Conservation (phyloP, 73 alveolate genomes). For the Stentor coeruleus region DNA sequence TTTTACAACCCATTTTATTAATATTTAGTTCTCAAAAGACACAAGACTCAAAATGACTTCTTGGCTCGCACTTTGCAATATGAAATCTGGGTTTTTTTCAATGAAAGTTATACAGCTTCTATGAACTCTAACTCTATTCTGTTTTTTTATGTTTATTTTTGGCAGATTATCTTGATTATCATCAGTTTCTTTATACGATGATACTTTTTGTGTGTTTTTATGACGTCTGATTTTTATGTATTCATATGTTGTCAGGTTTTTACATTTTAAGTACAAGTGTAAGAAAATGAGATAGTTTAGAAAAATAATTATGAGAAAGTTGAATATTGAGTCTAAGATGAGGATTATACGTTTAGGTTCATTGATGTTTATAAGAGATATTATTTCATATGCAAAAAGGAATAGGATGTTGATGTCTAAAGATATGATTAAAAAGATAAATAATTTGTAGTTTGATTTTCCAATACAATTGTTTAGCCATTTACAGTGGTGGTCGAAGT, state of each 20-base stretch:
- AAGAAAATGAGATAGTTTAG: background rate
- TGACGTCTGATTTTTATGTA: background rate
- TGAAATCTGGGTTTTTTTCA: no score
- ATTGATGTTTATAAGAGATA: background rate
- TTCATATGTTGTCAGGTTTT: conserved; percentile 23
- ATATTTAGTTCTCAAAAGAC: no score
- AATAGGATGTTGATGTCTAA: background rate
- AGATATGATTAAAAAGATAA: background rate
- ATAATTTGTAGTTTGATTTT: background rate
- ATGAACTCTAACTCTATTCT: no score
- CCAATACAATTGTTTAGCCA: conserved; percentile 30
- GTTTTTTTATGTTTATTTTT: no score
- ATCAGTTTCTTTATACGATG: no score
- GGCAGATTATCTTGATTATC: no score
- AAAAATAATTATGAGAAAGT: background rate
- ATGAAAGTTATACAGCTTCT: no score
- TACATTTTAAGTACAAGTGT: background rate
- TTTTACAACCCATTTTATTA: no score
- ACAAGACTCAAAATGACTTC: no score
- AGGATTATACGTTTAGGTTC: background rate
- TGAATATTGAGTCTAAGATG: background rate
- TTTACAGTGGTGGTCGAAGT: conserved; percentile 30
- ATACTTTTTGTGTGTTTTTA: background rate
- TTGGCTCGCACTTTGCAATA: no score
- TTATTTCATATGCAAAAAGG: background rate